Evolutionary conservation across 1,139 yeast genomes (phyloP), one percentile per base, ranked within the genome.

Genomic region (Meyerozyma smithsonii): DNA sequence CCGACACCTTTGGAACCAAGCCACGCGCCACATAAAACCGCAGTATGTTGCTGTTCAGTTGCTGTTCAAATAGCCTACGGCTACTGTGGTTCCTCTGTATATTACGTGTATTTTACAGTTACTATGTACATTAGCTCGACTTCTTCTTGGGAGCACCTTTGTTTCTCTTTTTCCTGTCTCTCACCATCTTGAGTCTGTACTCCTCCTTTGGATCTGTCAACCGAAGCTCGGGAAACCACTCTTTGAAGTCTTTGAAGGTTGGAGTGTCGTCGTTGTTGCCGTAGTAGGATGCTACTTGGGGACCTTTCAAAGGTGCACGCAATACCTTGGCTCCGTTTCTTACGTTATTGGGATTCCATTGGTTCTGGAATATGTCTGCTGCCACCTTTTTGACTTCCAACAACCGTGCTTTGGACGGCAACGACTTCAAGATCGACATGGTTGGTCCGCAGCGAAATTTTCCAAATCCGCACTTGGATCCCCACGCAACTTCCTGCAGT

Each of bases 111-210:
- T 25, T 8, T 25, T 35, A 33, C 5, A 17, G 37, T 35, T 15
- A 17, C 30, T 26, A 26, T 26, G 30, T 26, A 26, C 30, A 26
- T 39, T 37, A 46, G 36, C 49, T 45, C 26, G 46, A 51, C 63
- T 77, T 79, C 73, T 88, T 88, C 70, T 84, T 79, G 50, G 96
- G 96, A 16, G 96, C 94, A 60, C 95, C 95, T 64, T 88, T 88
- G 59, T 88, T 90, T 77, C 95, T 84, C 75, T 84, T 82, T 72
- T 81, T 84, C 62, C 87, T 73, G 46, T 78, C 79, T 42, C 71
- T 77, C 33, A 81, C 78, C 76, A 81, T 79, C 46, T 73, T 73
- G 47, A 79, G 54, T 59, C 92, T 72, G 60, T 84, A 80, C 38
- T 75, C 79, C 60, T 87, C 96, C 47, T 78, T 78, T 36, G 86